phyloP scores from a whole-genome alignment of 2,329 filamentous ascomycete species.

The Penicillium polonicum region DNA sequence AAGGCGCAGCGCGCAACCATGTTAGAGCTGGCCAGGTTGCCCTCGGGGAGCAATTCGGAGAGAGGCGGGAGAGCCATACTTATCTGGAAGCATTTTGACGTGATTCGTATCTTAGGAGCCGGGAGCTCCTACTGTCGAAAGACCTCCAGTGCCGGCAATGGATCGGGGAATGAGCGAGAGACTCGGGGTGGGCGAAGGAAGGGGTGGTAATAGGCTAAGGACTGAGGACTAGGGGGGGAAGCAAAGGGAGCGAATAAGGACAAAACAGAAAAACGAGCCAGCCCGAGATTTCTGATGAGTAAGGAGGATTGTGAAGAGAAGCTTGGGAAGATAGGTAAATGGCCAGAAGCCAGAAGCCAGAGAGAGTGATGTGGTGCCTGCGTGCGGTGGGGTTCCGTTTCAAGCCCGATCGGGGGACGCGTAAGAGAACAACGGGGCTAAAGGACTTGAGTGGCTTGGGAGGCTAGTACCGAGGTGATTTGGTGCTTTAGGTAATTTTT shows the following conservation, averaged over 20 bases:
- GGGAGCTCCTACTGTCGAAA: conserved; percentile 36
- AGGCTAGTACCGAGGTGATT: not conserved
- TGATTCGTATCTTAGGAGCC: conserved; percentile 32
- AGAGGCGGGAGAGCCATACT: conserved; percentile 31
- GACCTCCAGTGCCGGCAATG: conserved; percentile 35
- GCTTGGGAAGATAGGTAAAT: not conserved
- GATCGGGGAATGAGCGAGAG: conserved; percentile 15
- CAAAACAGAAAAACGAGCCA: conserved; percentile 22
- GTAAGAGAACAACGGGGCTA: conserved; percentile 24
- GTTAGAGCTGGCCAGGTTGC: conserved; percentile 23
- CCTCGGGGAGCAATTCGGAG: conserved; percentile 4
- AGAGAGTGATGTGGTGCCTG: conserved; percentile 19
- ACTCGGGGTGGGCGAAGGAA: conserved; percentile 14
- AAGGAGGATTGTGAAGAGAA: conserved; percentile 11
- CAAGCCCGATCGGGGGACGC: conserved; percentile 28
- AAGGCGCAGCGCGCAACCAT: conserved; percentile 14
- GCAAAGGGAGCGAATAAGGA: conserved; percentile 6
- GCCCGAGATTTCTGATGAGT: conserved; percentile 23
- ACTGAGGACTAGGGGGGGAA: not conserved
- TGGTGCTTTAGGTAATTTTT: not conserved
- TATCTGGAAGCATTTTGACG: conserved; percentile 44
- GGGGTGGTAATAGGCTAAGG: conserved; percentile 5
- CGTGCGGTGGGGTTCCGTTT: conserved; percentile 32
- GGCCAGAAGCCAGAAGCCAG: conserved; percentile 4
- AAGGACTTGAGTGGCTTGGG: not conserved